Conservation (phyloP, 495 filamentous ascomycete species). For the Pseudevernia furfuracea region DNA sequence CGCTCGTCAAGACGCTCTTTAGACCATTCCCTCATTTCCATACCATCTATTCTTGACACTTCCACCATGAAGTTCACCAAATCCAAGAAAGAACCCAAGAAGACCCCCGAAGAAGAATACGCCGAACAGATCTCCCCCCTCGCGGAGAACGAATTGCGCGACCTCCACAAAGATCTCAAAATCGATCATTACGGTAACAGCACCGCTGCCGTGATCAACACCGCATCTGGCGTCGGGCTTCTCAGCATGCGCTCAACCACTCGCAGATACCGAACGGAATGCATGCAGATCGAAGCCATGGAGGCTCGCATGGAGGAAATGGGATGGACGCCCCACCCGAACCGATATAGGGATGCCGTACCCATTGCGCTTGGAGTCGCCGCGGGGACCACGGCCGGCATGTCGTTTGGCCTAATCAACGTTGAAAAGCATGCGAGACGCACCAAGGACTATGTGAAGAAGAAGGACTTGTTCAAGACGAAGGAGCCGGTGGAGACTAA, state of each 20-base stretch:
- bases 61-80: conserved; percentile 1
- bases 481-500: background rate
- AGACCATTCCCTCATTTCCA: background rate
- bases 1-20: background rate
- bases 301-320: background rate
- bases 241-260: conserved; percentile 2
- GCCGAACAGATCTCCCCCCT: background rate
- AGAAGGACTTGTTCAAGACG: conserved; percentile 3
- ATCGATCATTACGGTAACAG: conserved; percentile 4
- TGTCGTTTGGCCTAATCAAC: conserved; percentile 1
- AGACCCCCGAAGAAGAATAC: conserved; percentile 3
- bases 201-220: conserved; percentile 1
- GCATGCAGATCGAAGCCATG: conserved; percentile 7
- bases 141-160: background rate
- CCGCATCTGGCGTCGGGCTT: conserved; percentile 1
- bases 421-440: background rate
- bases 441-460: background rate
- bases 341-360: background rate
- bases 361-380: background rate
- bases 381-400: background rate
- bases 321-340: background rate
- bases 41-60: background rate
- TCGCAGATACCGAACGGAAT: conserved; percentile 1
- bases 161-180: conserved; percentile 5
- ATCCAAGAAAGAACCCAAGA: background rate